phyloP scores from a whole-genome alignment of 441 rosid genomes.

The Populus hybrid region DNA sequence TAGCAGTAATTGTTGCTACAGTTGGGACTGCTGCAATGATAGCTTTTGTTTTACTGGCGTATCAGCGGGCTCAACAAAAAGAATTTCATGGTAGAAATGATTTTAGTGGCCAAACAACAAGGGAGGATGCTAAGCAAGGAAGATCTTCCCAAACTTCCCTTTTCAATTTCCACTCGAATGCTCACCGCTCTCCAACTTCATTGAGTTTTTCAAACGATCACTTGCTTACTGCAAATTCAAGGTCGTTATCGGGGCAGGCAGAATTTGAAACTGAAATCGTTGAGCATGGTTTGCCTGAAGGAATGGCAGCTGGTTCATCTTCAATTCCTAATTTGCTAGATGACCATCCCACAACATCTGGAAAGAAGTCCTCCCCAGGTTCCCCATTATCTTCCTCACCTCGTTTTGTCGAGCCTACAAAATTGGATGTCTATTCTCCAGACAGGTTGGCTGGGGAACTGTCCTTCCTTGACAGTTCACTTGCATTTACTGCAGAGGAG shows the following conservation, averaged over 20 bases:
- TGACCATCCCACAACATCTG: constrained; percentile 53
- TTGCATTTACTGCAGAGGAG: constrained; percentile 84
- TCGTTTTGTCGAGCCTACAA: constrained; percentile 57
- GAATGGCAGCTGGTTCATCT: constrained; percentile 32
- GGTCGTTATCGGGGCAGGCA: constrained; percentile 68
- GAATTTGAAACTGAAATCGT: constrained; percentile 53
- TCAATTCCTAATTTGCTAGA: constrained; percentile 58
- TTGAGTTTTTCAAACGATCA: constrained; percentile 87
- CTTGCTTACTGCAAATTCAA: constrained; percentile 75
- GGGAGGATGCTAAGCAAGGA: constrained; percentile 55
- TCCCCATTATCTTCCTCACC: constrained; percentile 84
- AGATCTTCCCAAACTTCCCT: constrained; percentile 58
- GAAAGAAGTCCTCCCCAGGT: constrained; percentile 69
- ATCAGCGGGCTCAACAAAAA: constrained; percentile 58
- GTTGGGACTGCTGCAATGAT: constrained; percentile 67
- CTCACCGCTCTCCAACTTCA: constrained; percentile 52
- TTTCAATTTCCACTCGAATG: constrained; percentile 61
- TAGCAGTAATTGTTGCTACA: constrained; percentile 72
- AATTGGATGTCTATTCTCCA: constrained; percentile 80
- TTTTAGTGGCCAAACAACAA: constrained; percentile 42
- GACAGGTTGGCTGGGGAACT: constrained; percentile 94
- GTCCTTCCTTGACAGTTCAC: constrained; percentile 65
- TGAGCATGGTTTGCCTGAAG: constrained; percentile 47
- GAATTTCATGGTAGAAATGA: constrained; percentile 63
- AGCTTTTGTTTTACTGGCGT: constrained; percentile 64